Conservation (phyloP, 2,329 filamentous ascomycete species). For the Salinomyces thailandicus region DNA sequence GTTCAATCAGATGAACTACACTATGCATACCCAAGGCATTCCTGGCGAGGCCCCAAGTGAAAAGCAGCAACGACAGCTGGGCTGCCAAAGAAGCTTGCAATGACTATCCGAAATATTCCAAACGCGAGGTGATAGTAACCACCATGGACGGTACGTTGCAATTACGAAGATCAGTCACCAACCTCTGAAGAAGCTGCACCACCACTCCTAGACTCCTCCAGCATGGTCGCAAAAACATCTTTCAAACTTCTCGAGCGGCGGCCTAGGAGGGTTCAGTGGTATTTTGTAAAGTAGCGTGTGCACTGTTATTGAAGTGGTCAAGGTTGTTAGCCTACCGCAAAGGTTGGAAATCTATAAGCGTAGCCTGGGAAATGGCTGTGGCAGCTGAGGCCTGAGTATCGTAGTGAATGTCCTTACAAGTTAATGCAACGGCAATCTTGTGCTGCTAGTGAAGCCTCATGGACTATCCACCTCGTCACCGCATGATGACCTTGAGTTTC, state of each 20-base stretch:
- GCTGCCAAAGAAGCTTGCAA: slow-evolving; percentile 55
- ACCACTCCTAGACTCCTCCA: slow-evolving; percentile 56
- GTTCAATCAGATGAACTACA: slow-evolving; percentile 58
- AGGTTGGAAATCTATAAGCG: no score
- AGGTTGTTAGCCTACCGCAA: no score
- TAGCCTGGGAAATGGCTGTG: no score
- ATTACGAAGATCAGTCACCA: slow-evolving; percentile 4
- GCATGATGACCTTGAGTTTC: no score
- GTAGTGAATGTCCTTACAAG: no score
- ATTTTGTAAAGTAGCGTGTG: no score
- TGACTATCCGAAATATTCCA: slow-evolving; percentile 42
- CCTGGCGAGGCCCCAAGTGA: slow-evolving; percentile 60
- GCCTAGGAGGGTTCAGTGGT: no score
- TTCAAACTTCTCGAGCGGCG: slow-evolving; percentile 69
- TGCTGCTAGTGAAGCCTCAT: no score
- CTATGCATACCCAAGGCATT: slow-evolving; percentile 55
- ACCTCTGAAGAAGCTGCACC: slow-evolving; percentile 31
- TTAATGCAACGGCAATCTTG: no score
- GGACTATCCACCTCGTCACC: no score
- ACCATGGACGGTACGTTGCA: slow-evolving; percentile 56
- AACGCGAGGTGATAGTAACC: slow-evolving; percentile 57
- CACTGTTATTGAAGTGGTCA: no score
- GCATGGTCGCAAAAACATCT: slow-evolving; percentile 55
- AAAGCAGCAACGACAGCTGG: slow-evolving; percentile 66
- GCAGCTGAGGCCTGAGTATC: no score